Base-by-base conservation (phyloP, 192 early-diverging fungal species). In the Linnemannia zychae region DNA sequence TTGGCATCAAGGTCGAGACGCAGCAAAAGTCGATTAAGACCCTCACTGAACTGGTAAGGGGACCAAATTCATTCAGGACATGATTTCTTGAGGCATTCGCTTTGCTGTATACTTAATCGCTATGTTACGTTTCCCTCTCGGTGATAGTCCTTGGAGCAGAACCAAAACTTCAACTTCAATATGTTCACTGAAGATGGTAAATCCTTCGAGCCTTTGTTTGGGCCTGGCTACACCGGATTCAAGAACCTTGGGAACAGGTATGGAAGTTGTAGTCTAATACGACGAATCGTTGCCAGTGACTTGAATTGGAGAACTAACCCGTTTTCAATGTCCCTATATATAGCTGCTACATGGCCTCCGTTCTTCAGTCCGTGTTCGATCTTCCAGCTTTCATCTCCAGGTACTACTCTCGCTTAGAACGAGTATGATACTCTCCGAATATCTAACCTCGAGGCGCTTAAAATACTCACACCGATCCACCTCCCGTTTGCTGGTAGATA, bases 181-280 rank as follows among this genome's bases (percentile, higher is more conserved):
- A 99, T 99, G 98, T 95, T 95, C 6, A 98, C 96, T 4, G 96
- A 97, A 40, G 98, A 99, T 82, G 98, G 98, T 53, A 93, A 95
- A 75, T 89, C 93, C 34, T 90, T 98, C 70, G 89, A 91, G 22
- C 95, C 97, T 0, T 86, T 96, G 28, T 98, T 95, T 73, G 98
- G 97, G 9, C 94, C 97, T 24, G 97, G 97, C 2, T 94, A 94
- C 82, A 98, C 98, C 31, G 98, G 98, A 9, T 90, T 99, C 34
- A 94, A 91, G 76, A 99, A 99, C 80, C 84, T 99, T 37, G 98
- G 98, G 37, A 99, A 99, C 90, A 97, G 92, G 94, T 93, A 89
- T 33, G 72, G 65, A 22, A 20, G 12, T n/a, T 38, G 7, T 49
- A 4, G 46, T 28, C 31, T n/a, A 34, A 44, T 38, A 38, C n/a